Evolutionary conservation across 495 filamentous ascomycete genomes (phyloP).

Genomic region (Daldinia bambusicola): DNA sequence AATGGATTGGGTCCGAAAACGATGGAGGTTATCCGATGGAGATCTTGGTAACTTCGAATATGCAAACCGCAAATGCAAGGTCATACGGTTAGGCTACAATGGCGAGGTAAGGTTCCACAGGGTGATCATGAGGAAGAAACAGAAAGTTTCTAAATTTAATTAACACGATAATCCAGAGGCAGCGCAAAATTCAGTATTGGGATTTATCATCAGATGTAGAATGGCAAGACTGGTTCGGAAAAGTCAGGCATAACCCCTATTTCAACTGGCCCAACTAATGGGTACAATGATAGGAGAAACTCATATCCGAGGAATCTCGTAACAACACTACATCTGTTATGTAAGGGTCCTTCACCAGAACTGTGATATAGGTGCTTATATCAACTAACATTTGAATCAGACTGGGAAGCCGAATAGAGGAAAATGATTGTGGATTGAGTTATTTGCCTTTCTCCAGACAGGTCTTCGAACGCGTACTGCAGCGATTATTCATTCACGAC

Average conservation of each 20-base stretch:
- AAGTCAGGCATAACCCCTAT: neutral
- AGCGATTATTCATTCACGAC: slow-evolving; percentile 1
- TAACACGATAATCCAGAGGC: neutral
- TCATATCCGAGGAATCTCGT: neutral
- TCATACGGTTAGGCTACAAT: neutral
- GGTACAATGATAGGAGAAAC: slow-evolving; percentile 1
- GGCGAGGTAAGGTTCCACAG: neutral
- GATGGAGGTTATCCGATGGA: slow-evolving; percentile 4
- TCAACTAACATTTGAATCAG: neutral
- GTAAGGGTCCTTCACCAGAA: neutral
- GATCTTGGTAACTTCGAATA: neutral
- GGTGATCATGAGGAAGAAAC: neutral
- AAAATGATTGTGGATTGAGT: neutral
- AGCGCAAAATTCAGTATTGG: neutral
- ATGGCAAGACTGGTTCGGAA: slow-evolving; percentile 4
- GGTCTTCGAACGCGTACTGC: neutral
- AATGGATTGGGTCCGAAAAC: neutral
- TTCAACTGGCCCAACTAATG: neutral
- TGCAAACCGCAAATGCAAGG: slow-evolving; percentile 4
- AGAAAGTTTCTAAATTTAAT: neutral
- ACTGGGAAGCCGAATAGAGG: neutral
- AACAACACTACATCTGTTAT: neutral
- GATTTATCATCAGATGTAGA: slow-evolving; percentile 5
- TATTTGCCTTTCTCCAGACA: slow-evolving; percentile 1
- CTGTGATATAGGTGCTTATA: neutral